These are phyloP conservation scores for Flaveria linearis DNA, from an alignment of 129 eudicot species.

Conservation along the genomic window DNA sequence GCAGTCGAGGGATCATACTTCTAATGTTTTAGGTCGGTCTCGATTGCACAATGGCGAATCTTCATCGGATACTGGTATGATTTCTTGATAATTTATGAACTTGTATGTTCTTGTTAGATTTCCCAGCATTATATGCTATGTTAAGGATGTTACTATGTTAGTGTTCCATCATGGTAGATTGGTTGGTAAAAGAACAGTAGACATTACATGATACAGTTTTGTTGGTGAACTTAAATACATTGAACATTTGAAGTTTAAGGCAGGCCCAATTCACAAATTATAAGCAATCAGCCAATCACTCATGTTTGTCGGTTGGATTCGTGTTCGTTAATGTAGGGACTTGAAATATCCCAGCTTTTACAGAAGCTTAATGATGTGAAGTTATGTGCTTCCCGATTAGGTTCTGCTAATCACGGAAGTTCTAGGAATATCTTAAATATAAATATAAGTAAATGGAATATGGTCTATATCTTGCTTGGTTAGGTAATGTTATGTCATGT, in stretches of 20 bases:
- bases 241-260: slow-evolving; percentile 6
- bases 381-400: background rate
- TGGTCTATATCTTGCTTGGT: slow-evolving; percentile 1
- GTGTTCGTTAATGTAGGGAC: slow-evolving; percentile 2
- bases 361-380: slow-evolving; percentile 13
- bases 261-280: background rate
- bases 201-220: background rate
- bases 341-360: slow-evolving; percentile 8
- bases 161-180: background rate
- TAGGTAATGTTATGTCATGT: slow-evolving; percentile 23
- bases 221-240: background rate
- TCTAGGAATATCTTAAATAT: slow-evolving; percentile 18
- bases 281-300: background rate
- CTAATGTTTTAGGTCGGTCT: slow-evolving; percentile 57
- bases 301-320: slow-evolving; percentile 1
- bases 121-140: background rate
- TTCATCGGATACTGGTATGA: slow-evolving; percentile 73
- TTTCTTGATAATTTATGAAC: slow-evolving; percentile 1
- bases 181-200: slow-evolving; percentile 22
- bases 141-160: background rate
- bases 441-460: background rate
- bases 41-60: slow-evolving; percentile 66
- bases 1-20: slow-evolving; percentile 57
- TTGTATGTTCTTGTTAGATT: background rate
- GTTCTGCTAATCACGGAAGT: background rate